phyloP scores from a whole-genome alignment of 2,329 filamentous ascomycete genomes.

The Colletotrichum siamense region DNA sequence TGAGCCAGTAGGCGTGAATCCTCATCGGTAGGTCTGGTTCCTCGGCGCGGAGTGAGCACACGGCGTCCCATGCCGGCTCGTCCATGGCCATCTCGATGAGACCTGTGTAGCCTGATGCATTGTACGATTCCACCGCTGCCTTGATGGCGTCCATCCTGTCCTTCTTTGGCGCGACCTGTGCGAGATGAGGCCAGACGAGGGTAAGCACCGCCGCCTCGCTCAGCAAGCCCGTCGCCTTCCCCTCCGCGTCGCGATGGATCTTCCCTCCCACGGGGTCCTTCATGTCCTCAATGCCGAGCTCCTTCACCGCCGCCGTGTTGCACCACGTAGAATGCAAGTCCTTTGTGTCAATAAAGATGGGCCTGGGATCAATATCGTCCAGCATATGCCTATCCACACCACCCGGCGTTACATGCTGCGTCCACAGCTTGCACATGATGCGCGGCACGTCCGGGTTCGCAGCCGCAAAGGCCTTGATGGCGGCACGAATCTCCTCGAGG shows the following conservation, averaged over 20 bases:
- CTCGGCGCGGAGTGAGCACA: conserved; percentile 48
- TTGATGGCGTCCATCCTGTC: conserved; percentile 54
- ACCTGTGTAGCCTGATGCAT: conserved; percentile 58
- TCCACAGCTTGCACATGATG: conserved; percentile 62
- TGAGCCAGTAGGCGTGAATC: conserved; percentile 62
- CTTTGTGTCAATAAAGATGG: conserved; percentile 63
- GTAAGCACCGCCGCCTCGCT: conserved; percentile 57
- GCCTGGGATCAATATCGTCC: conserved; percentile 58
- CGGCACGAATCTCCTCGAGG: conserved; percentile 53
- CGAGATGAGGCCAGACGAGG: conserved; percentile 61
- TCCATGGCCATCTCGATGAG: conserved; percentile 68
- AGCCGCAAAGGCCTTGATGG: conserved; percentile 50
- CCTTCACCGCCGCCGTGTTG: conserved; percentile 54
- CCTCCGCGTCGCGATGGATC: conserved; percentile 54
- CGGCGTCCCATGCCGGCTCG: conserved; percentile 57
- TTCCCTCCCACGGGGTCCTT: conserved; percentile 55
- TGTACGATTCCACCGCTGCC: conserved; percentile 55
- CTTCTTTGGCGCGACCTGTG: conserved; percentile 48
- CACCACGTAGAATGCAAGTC: conserved; percentile 64
- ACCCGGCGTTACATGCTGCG: conserved; percentile 53
- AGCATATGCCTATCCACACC: conserved; percentile 53
- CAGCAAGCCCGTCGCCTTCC: conserved; percentile 55
- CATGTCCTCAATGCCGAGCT: conserved; percentile 51
- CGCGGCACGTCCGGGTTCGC: conserved; percentile 52
- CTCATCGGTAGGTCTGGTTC: conserved; percentile 45